Conservation (phyloP, 345 rosid species). For the Tarenaya hassleriana region DNA sequence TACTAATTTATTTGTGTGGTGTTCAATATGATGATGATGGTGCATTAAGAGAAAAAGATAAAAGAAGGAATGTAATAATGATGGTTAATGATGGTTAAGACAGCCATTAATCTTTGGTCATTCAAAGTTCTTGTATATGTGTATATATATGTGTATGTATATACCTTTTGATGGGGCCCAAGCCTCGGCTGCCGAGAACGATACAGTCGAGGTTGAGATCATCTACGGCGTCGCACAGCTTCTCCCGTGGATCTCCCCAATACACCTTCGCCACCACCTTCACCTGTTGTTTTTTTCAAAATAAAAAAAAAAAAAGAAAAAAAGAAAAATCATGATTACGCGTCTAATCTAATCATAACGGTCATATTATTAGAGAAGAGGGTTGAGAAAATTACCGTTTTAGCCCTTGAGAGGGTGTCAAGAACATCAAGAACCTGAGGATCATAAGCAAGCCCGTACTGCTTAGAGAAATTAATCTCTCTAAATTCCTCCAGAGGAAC, state of each 20-base stretch:
- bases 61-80: too few relatives aligned
- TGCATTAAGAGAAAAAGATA: too few relatives aligned
- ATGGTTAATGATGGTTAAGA: too few relatives aligned
- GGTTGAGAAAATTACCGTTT: constrained; percentile 31
- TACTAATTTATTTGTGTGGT: too few relatives aligned
- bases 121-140: too few relatives aligned
- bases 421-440: constrained; percentile 58
- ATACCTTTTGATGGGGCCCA: constrained; percentile 71
- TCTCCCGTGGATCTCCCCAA: constrained; percentile 90
- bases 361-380: not conserved
- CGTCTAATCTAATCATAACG: too few relatives aligned
- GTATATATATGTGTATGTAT: not conserved
- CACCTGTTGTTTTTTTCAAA: constrained; percentile 30
- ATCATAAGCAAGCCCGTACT: constrained; percentile 55
- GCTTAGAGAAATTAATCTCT: constrained; percentile 45
- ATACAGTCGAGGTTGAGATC: constrained; percentile 64
- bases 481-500: constrained; percentile 71
- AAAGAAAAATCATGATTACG: not conserved
- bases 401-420: constrained; percentile 50
- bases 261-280: constrained; percentile 63
- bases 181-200: constrained; percentile 90
- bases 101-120: too few relatives aligned
- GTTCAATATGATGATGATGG: too few relatives aligned
- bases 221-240: constrained; percentile 55
- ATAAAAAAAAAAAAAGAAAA: not conserved